A percentile compares a stretch with the other conserved stretches of the same genome.
phyloP scores from a whole-genome alignment of 1,284 basidiomycete species.

The Moniliophthora roreri region DNA sequence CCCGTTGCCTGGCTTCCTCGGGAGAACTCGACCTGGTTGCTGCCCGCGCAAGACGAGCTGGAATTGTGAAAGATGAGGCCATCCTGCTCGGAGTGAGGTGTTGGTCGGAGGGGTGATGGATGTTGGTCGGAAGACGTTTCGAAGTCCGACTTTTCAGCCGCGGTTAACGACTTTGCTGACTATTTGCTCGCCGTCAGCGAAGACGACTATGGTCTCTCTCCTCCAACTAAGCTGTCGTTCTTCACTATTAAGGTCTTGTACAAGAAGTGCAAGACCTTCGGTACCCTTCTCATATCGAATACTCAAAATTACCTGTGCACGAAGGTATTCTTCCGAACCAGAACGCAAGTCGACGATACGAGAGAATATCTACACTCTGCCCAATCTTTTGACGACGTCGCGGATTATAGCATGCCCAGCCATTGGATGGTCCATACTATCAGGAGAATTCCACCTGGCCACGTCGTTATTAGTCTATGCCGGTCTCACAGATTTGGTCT shows the following conservation, averaged over 20 bases:
- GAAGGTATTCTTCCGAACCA: background rate
- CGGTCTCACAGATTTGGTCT: constrained; percentile 87
- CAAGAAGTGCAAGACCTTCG: background rate
- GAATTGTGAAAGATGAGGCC: constrained; percentile 76
- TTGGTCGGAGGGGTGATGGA: too few species aligned
- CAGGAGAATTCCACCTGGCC: constrained; percentile 79
- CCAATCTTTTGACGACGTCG: constrained; percentile 87
- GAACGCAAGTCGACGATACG: constrained; percentile 9
- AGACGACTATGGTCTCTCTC: too few species aligned
- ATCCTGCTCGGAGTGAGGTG: background rate
- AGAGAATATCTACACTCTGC: constrained; percentile 95
- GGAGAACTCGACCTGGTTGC: constrained; percentile 61
- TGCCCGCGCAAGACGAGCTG: constrained; percentile 80
- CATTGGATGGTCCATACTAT: constrained; percentile 90
- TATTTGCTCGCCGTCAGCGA: too few species aligned
- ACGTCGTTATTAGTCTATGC: constrained; percentile 86
- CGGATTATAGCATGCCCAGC: constrained; percentile 88
- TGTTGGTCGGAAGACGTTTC: too few species aligned
- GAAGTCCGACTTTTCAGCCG: too few species aligned
- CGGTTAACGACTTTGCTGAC: too few species aligned
- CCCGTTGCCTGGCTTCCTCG: constrained; percentile 70
- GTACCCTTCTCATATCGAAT: background rate
- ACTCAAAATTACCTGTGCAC: background rate
- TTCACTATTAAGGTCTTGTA: too few species aligned
- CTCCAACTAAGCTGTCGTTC: too few species aligned